These are phyloP conservation scores for Xylariomycetidae sp. DNA, from an alignment of 2,329 filamentous ascomycete genomes.

Conservation along the genomic window DNA sequence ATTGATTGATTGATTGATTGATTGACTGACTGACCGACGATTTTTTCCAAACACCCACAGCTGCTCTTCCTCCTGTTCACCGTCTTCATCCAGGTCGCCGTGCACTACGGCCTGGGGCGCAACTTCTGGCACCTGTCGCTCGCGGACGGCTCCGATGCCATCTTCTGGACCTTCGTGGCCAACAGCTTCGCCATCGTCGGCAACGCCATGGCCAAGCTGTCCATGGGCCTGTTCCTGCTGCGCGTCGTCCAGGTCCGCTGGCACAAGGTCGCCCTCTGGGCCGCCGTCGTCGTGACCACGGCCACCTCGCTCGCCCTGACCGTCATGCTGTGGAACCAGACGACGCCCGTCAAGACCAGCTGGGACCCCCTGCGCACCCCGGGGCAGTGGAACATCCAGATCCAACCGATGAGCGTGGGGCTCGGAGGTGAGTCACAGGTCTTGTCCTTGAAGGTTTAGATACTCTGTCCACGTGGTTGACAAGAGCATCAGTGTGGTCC, in stretches of 20 bases:
- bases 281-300: constrained; percentile 25
- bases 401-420: constrained; percentile 32
- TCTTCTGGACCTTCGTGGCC: constrained; percentile 35
- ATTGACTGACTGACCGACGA: too few relatives aligned
- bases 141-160: constrained; percentile 29
- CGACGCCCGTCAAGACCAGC: constrained; percentile 29
- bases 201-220: constrained; percentile 35
- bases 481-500: constrained; percentile 28
- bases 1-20: too few relatives aligned
- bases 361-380: constrained; percentile 32
- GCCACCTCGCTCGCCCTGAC: constrained; percentile 27
- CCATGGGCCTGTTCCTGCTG: constrained; percentile 34
- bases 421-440: constrained; percentile 24
- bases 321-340: constrained; percentile 35
- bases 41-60: constrained; percentile 7
- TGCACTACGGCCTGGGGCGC: constrained; percentile 29
- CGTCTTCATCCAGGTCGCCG: constrained; percentile 30
- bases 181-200: constrained; percentile 33
- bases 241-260: constrained; percentile 30
- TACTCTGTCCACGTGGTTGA: constrained; percentile 15
- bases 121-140: constrained; percentile 27
- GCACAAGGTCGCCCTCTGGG: constrained; percentile 31
- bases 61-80: constrained; percentile 31
- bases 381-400: constrained; percentile 30
- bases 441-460: neutral